Evolutionary conservation across 352 stramenopile genomes (phyloP).

Genomic region (Phytopythium mirpurense): DNA sequence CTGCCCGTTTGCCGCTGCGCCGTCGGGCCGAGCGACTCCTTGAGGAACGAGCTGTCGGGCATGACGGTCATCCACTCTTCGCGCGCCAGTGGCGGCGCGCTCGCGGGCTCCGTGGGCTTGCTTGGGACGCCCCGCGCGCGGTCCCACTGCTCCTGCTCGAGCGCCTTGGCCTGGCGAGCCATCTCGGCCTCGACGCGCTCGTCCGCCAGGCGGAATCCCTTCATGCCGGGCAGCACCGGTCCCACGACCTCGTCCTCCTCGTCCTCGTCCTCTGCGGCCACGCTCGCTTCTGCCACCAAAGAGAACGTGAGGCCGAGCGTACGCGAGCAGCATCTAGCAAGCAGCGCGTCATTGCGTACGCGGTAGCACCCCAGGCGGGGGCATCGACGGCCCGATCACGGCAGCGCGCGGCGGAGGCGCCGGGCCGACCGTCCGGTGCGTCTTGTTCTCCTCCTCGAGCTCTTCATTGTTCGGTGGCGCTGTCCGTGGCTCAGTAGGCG

Average conservation of each 20-base stretch:
- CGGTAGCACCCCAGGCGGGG: slow-evolving; percentile 7
- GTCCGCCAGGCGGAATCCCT: slow-evolving; percentile 66
- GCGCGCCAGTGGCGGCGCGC: slow-evolving; percentile 20
- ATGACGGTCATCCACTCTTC: slow-evolving; percentile 87
- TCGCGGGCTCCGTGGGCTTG: slow-evolving; percentile 1
- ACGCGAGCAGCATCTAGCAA: neutral
- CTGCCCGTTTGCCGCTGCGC: slow-evolving; percentile 46
- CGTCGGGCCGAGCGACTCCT: slow-evolving; percentile 60
- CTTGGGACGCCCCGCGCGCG: slow-evolving; percentile 21
- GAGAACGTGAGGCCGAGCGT: too few species aligned
- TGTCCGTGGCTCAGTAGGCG: neutral
- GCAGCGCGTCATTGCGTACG: neutral
- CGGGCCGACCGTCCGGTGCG: neutral
- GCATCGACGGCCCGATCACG: slow-evolving; percentile 54
- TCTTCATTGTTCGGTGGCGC: neutral
- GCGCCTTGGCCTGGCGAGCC: slow-evolving; percentile 37
- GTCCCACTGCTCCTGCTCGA: slow-evolving; percentile 70
- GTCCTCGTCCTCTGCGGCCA: slow-evolving; percentile 33
- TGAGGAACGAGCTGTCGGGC: slow-evolving; percentile 66
- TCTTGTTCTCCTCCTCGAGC: neutral
- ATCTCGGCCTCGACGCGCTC: slow-evolving; percentile 73
- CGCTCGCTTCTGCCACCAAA: neutral
- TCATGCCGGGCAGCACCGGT: slow-evolving; percentile 70
- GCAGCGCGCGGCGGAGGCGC: slow-evolving; percentile 9
- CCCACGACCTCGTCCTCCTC: slow-evolving; percentile 53